Conservation (phyloP, 2,329 filamentous ascomycete genomes). For the Apiospora hydei region DNA sequence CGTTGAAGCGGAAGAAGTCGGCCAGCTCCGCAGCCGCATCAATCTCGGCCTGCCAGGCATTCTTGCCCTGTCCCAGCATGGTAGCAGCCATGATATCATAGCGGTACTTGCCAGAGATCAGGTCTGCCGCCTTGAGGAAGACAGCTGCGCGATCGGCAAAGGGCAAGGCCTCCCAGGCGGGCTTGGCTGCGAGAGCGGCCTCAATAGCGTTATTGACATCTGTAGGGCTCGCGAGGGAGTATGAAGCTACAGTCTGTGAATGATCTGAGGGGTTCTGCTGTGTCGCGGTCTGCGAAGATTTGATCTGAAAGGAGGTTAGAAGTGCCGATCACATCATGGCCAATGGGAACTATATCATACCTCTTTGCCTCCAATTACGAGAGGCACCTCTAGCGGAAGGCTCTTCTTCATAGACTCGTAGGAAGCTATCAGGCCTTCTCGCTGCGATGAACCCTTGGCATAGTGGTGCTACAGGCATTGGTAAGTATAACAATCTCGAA, state of each 20-base stretch:
- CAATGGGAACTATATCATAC: constrained; percentile 49
- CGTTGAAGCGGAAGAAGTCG: constrained; percentile 94
- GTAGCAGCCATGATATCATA: constrained; percentile 97
- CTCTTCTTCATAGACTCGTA: constrained; percentile 73
- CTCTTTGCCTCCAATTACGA: constrained; percentile 84
- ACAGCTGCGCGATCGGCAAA: constrained; percentile 91
- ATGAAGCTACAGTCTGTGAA: constrained; percentile 77
- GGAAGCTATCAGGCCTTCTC: constrained; percentile 77
- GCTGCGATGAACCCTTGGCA: constrained; percentile 80
- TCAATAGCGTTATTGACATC: constrained; percentile 84
- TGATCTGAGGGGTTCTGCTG: constrained; percentile 89
- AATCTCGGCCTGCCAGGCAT: constrained; percentile 99
- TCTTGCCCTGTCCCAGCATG: constrained; percentile 97
- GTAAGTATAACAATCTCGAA: background rate
- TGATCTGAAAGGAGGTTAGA: constrained; percentile 61
- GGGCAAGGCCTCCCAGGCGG: constrained; percentile 83
- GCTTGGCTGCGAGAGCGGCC: constrained; percentile 84
- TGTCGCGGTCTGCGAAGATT: constrained; percentile 67
- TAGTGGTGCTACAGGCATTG: constrained; percentile 78
- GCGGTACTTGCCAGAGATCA: constrained; percentile 90
- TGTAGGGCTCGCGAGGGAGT: constrained; percentile 79
- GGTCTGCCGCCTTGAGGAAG: constrained; percentile 94
- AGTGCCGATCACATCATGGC: background rate
- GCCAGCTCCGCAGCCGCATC: constrained; percentile 90
- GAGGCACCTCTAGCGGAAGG: constrained; percentile 78